Evolutionary conservation across 2,329 filamentous ascomycete genomes (phyloP).

Genomic region (Aspergillus brasiliensis): DNA sequence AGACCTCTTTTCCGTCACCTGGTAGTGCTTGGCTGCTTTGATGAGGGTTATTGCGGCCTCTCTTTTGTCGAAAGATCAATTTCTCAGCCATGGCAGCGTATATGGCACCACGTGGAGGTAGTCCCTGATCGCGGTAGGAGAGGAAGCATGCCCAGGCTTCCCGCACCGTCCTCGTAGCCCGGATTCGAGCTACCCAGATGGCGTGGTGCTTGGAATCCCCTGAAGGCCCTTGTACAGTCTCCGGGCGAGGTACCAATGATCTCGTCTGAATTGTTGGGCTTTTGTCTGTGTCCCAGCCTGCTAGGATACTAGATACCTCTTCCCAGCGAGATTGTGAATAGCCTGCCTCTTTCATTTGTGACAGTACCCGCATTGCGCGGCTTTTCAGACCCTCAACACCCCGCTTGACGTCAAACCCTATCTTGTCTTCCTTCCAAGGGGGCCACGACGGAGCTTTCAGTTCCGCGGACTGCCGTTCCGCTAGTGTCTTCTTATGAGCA

Average conservation of each 20-base stretch:
- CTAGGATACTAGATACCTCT: constrained; percentile 54
- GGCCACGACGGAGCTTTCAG: constrained; percentile 65
- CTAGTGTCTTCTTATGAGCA: constrained; percentile 57
- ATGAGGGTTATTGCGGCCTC: constrained; percentile 21
- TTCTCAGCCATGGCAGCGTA: constrained; percentile 62
- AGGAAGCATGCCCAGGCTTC: constrained; percentile 69
- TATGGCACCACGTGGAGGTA: constrained; percentile 43
- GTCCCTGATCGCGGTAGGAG: constrained; percentile 52
- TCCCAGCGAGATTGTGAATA: constrained; percentile 58
- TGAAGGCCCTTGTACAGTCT: constrained; percentile 19
- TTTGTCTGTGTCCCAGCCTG: constrained; percentile 64
- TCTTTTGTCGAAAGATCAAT: constrained; percentile 45
- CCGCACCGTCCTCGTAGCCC: constrained; percentile 60
- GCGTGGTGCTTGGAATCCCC: constrained; percentile 29
- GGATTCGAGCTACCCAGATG: constrained; percentile 61
- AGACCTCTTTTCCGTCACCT: constrained; percentile 59
- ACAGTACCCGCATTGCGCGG: constrained; percentile 57
- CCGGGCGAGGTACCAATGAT: constrained; percentile 41
- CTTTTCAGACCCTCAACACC: constrained; percentile 59
- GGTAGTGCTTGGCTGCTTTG: constrained; percentile 43
- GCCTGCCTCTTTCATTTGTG: constrained; percentile 61
- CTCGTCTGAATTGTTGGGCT: constrained; percentile 66
- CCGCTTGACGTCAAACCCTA: constrained; percentile 62
- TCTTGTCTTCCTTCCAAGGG: constrained; percentile 65
- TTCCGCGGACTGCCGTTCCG: constrained; percentile 60